Percentiles rank a stretch among this genome's conserved stretches.
Evolutionary conservation across 495 filamentous ascomycete species (phyloP).

Genomic region (Patellaria atrata): DNA sequence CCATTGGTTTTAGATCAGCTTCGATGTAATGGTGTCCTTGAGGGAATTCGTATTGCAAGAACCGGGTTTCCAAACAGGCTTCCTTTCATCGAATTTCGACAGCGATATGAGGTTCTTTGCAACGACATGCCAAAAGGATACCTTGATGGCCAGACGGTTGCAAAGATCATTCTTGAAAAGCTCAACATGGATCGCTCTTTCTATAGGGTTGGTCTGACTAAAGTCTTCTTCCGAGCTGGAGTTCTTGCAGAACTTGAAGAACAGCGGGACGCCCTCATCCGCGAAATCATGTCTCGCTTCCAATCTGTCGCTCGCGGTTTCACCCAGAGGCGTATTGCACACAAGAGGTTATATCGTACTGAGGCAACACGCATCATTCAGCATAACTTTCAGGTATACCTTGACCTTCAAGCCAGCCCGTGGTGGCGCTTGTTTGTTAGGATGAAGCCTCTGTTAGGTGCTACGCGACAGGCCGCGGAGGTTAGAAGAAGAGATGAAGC

Average conservation of each 20-base stretch:
- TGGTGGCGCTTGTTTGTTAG: conserved; percentile 96
- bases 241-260: conserved; percentile 96
- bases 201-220: conserved; percentile 89
- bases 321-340: conserved; percentile 68
- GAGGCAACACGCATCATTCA: conserved; percentile 94
- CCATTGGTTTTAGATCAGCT: conserved; percentile 88
- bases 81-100: conserved; percentile 82
- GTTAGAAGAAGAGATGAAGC: conserved; percentile 89
- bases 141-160: conserved; percentile 74
- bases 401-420: conserved; percentile 74
- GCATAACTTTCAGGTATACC: conserved; percentile 77
- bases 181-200: conserved; percentile 69
- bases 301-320: conserved; percentile 86
- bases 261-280: conserved; percentile 78
- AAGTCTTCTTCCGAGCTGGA: conserved; percentile 95
- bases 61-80: conserved; percentile 97
- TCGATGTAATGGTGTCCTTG: conserved; percentile 94
- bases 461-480: conserved; percentile 76
- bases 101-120: conserved; percentile 95
- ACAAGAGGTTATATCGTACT: conserved; percentile 84
- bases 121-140: conserved; percentile 79
- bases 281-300: conserved; percentile 85
- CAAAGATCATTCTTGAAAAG: conserved; percentile 78
- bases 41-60: conserved; percentile 92
- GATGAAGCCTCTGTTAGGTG: conserved; percentile 89